These are phyloP conservation scores for Talaromyces albobiverticillius DNA, from an alignment of 2,329 filamentous ascomycete genomes.

Conservation along the genomic window DNA sequence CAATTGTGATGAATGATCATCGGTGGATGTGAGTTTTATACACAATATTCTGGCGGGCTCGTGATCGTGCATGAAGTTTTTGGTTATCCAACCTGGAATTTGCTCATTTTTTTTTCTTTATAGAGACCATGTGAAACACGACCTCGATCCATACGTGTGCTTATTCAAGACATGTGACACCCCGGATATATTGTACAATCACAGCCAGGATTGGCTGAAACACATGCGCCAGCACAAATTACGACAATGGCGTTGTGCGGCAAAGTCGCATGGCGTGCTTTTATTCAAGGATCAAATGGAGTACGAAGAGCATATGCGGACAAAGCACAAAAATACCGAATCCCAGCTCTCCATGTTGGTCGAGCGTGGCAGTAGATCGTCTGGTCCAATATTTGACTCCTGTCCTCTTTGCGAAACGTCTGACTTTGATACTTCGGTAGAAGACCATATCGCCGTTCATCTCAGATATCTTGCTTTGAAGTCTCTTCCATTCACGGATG, in stretches of 20 bases:
- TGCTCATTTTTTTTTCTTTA: too few relatives aligned
- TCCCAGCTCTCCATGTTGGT: slow-evolving; percentile 1
- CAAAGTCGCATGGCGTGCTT: slow-evolving; percentile 7
- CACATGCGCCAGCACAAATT: slow-evolving; percentile 11
- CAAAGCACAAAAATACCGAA: slow-evolving; percentile 3
- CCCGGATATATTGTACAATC: slow-evolving; percentile 1
- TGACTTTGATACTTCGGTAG: neutral
- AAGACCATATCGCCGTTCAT: slow-evolving; percentile 8
- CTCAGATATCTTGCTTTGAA: slow-evolving; percentile 12
- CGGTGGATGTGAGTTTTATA: slow-evolving; percentile 8
- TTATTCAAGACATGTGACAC: slow-evolving; percentile 10
- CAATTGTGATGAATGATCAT: neutral
- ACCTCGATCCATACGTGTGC: slow-evolving; percentile 12
- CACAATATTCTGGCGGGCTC: neutral
- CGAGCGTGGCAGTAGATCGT: neutral
- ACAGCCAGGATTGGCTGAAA: slow-evolving; percentile 9
- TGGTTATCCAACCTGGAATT: too few relatives aligned
- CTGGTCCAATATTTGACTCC: slow-evolving; percentile 9
- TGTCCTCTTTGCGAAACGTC: slow-evolving; percentile 8
- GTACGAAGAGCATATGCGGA: slow-evolving; percentile 5
- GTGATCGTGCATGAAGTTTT: neutral
- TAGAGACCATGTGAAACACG: slow-evolving; percentile 11
- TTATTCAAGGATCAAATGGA: neutral
- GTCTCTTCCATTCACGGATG: neutral
- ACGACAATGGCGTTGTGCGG: slow-evolving; percentile 7